Evolutionary conservation across 169 alveolate genomes (phyloP).

Genomic region (Perkinsus chesapeaki): DNA sequence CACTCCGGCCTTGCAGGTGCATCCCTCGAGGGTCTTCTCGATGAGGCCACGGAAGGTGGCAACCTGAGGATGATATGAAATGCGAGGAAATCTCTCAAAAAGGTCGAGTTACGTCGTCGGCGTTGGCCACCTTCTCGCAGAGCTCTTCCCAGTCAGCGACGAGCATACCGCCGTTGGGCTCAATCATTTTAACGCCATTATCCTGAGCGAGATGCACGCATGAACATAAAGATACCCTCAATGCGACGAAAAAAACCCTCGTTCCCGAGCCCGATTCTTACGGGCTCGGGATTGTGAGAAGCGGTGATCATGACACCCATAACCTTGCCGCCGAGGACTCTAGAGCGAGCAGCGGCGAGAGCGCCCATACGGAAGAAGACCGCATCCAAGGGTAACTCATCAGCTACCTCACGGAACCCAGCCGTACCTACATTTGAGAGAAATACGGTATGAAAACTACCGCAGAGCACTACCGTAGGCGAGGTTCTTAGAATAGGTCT

Average conservation of each 20-base stretch:
- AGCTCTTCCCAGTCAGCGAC: neutral
- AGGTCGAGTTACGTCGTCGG: neutral
- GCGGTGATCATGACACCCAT: conserved; percentile 87
- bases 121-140: neutral
- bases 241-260: too few species aligned
- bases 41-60: neutral
- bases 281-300: conserved; percentile 64
- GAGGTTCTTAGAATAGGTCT: neutral
- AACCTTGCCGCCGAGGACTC: conserved; percentile 19
- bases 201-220: conserved; percentile 37
- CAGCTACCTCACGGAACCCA: conserved; percentile 25
- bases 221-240: neutral
- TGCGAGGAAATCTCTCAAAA: neutral
- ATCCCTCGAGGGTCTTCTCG: neutral
- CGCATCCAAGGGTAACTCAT: conserved; percentile 17
- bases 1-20: neutral
- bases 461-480: neutral
- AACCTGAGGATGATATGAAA: neutral
- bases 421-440: conserved; percentile 22
- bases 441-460: neutral
- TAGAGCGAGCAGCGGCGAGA: conserved; percentile 16
- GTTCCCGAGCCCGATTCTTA: neutral
- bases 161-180: conserved; percentile 72
- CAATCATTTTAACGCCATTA: conserved; percentile 75
- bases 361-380: conserved; percentile 17